Base-by-base conservation (phyloP, 1,139 yeast genomes). In the Yamadazyma epiphylla region DNA sequence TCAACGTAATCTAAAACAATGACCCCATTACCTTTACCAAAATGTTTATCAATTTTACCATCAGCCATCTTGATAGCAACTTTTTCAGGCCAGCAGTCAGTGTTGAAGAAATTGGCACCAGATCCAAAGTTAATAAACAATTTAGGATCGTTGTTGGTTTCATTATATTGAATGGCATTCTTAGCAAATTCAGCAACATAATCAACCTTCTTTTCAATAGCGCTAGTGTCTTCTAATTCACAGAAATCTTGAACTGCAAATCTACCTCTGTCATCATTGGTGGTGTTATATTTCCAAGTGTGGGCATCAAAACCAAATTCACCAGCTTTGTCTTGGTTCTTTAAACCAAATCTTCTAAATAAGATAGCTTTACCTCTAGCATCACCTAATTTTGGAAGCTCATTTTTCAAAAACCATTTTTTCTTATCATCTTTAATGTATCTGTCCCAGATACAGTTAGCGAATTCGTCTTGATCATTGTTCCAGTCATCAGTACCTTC, bases 171-270 rank as follows among this genome's bases (percentile, higher is more conserved):
- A 24, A 51, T 55, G 3, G 94, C 84, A 36, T 66, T 67, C 30
- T 68, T 54, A 30, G 80, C 61, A 49, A 80, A 70, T 24, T 73
- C 65, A 48, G 73, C 75, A 42, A 83, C 77, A 46, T 74, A 77
- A 10, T 58, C 58, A 14, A 74, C 67, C 53, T 84, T 84, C 46
- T 67, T 70, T n/a, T 63, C 53, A 36, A 82, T 68, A 41, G 77
- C 86, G 9, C 60, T 66, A 11, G 60, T 64, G 27, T 58, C 54
- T 38, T 68, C 64, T 38, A 84, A 67, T 53, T 81, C 89, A 55
- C 84, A 79, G 62, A 67, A 82, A 56, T 84, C 94, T 58, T 84
- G 94, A 13, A 83, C 86, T 14, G 70, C 75, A 45, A 80, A 66
- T 6, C 49, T 30, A 5, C 84, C 86, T 33, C 80, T 62, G 50